Base-by-base conservation (phyloP, 2,329 filamentous ascomycete genomes). In the Apiospora koreana region DNA sequence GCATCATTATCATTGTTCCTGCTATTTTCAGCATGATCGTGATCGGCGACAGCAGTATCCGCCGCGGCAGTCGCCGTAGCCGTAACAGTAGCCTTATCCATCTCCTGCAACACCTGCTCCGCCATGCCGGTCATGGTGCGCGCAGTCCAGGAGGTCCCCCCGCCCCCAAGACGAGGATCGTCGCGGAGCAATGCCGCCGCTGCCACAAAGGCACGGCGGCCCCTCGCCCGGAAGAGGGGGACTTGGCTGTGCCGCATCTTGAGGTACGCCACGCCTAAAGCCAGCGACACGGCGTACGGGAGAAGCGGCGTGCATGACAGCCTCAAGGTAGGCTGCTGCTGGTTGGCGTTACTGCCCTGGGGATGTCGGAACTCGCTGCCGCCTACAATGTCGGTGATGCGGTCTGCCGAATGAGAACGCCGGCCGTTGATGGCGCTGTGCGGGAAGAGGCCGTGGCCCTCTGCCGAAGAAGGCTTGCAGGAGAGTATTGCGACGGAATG, bases 401-500 rank as follows among this genome's bases (percentile, higher is more conserved):
- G 84, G 67, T 89, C 87, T 0, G 88, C 86, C 1, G 87, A 86
- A 3, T 89, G 82, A 0, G 87, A 89, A 25, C 88, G 84, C 3
- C 88, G 85, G 1, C 87, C 86, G 72, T 89, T 90, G 35, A 84
- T 86, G 43, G 81, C 85, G 31, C 82, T 84, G 18, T 79, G 85
- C 65, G 78, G 87, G 50, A 81, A 83, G 35, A 79, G 81, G 43
- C 81, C 83, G 54, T 80, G 82, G 42, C 78, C 71, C 25, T 81
- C 81, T 14, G 83, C 77, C 3, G 85, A 43, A 81, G 6, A 86
- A 83, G 41, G 41, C n/a, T 89, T 84, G 67, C 87, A 90, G 0
- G 89, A 91, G 1, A 91, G 80, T 10, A 91, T 90, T 45, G 88
- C 86, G 8, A 92, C 86, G 3, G 89, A 88, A 74, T 91, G 88